Conservation (phyloP, 2,329 filamentous ascomycete genomes). For the Lasiodiplodia hormozganensis region DNA sequence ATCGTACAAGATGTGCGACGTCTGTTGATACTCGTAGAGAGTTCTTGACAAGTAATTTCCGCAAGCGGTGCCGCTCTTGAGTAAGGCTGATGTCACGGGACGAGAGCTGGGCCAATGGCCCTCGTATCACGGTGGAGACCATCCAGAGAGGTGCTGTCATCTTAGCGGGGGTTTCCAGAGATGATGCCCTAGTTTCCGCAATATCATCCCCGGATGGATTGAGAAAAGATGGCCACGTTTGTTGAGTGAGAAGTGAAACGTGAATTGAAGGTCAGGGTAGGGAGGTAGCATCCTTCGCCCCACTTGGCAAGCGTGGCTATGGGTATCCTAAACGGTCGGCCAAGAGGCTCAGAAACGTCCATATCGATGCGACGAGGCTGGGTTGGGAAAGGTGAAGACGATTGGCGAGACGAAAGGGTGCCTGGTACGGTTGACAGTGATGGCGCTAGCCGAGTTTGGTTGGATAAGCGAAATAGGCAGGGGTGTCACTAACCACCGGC, state of each 20-base stretch:
- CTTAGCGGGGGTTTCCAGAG: background rate
- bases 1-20: background rate
- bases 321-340: background rate
- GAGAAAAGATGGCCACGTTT: background rate
- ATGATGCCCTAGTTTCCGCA: background rate
- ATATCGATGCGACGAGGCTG: background rate
- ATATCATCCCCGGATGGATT: background rate
- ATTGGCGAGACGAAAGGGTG: background rate
- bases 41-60: background rate
- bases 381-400: background rate
- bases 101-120: background rate
- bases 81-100: background rate
- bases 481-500: background rate
- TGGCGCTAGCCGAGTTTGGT: background rate
- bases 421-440: background rate
- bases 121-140: background rate
- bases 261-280: background rate
- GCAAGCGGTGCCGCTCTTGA: background rate
- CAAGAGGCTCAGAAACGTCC: background rate
- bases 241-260: background rate
- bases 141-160: background rate
- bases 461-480: constrained; percentile 14
- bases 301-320: background rate
- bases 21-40: background rate
- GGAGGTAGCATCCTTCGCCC: background rate